phyloP scores from a whole-genome alignment of 2,329 filamentous ascomycete genomes.

The Claviceps pusilla region DNA sequence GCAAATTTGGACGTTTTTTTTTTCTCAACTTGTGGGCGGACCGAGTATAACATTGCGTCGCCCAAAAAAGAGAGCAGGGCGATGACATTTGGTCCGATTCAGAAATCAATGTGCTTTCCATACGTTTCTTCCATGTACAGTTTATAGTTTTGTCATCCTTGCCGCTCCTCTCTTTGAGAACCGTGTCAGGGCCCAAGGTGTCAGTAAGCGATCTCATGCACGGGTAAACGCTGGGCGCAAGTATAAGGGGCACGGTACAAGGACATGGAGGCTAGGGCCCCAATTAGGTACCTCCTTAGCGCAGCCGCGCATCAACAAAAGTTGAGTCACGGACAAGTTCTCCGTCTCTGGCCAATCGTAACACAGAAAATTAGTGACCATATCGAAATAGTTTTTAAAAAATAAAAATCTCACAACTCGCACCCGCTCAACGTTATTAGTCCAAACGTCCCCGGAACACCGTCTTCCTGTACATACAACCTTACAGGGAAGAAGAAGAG shows the following conservation, averaged over 20 bases:
- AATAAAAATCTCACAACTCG: neutral
- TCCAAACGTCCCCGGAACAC: neutral
- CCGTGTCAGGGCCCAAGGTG: too few relatives aligned
- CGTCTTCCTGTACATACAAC: neutral
- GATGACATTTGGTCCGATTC: conserved; percentile 6
- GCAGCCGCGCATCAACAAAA: too few relatives aligned
- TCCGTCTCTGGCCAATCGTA: conserved; percentile 1
- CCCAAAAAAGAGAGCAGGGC: conserved; percentile 3
- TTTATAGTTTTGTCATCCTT: too few relatives aligned
- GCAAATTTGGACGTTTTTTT: neutral
- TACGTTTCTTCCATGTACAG: too few relatives aligned
- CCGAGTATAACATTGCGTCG: conserved; percentile 2
- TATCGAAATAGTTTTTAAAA: too few relatives aligned
- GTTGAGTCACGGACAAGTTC: neutral
- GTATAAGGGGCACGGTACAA: too few relatives aligned
- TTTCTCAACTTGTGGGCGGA: neutral
- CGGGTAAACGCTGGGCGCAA: too few relatives aligned
- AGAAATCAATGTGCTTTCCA: too few relatives aligned
- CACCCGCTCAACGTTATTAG: neutral
- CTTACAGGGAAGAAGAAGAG: neutral
- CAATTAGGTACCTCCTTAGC: too few relatives aligned
- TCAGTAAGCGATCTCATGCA: too few relatives aligned
- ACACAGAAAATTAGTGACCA: neutral
- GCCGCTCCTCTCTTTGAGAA: too few relatives aligned
- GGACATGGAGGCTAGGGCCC: too few relatives aligned